phyloP scores from a whole-genome alignment of 805 yeast genomes.

The Monosporozyma solicola region DNA sequence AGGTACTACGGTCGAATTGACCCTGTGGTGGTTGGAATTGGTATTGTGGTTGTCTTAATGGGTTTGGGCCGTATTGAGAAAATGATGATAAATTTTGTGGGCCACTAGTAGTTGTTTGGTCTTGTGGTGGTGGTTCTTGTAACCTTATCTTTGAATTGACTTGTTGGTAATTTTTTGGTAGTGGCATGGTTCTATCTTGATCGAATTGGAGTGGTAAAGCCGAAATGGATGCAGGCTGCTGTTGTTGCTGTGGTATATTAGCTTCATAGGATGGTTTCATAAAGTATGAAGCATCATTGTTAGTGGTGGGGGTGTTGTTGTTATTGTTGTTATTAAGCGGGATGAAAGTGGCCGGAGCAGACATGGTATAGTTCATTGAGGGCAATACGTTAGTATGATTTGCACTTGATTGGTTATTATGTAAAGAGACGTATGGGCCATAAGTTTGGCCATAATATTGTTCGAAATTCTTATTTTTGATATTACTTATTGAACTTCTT shows the following conservation, averaged over 20 bases:
- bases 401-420: background rate
- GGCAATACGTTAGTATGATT: background rate
- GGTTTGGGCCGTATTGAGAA: background rate
- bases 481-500: background rate
- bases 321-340: background rate
- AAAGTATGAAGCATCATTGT: background rate
- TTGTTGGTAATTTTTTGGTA: conserved; percentile 1
- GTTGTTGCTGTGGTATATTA: conserved; percentile 1
- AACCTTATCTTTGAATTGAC: background rate
- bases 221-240: conserved; percentile 2
- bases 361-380: background rate
- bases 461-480: background rate
- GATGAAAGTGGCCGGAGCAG: background rate
- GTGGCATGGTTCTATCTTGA: background rate
- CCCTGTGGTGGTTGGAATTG: background rate
- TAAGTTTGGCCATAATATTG: background rate
- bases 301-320: background rate
- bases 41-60: background rate
- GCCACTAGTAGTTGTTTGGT: background rate
- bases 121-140: background rate
- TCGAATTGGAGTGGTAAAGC: conserved; percentile 3
- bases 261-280: background rate
- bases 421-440: background rate
- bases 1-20: background rate
- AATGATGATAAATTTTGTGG: background rate